Evolutionary conservation across 305 asterid genomes (phyloP).

Genomic region (Fraxinus floribunda): DNA sequence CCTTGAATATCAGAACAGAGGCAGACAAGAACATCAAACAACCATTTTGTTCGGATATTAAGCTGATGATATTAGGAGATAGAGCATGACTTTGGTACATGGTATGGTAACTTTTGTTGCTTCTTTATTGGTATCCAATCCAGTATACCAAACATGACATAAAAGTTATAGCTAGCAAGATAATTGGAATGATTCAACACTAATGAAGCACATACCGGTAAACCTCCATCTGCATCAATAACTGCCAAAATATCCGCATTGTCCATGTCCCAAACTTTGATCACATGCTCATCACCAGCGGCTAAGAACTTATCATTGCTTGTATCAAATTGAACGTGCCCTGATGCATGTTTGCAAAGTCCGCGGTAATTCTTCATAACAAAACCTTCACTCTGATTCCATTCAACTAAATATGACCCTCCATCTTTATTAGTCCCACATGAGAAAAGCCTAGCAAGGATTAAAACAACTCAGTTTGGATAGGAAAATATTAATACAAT

Average conservation of each 20-base stretch:
- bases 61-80: background rate
- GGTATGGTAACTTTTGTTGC: background rate
- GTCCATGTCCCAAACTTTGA: conserved; percentile 76
- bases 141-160: background rate
- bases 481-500: conserved; percentile 11
- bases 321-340: conserved; percentile 51
- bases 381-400: conserved; percentile 62
- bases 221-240: conserved; percentile 58
- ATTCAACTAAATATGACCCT: conserved; percentile 62
- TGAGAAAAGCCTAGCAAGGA: conserved; percentile 58
- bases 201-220: conserved; percentile 43
- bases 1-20: conserved; percentile 34
- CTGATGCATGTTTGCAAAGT: conserved; percentile 39
- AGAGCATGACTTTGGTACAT: background rate
- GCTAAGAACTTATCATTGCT: conserved; percentile 44
- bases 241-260: conserved; percentile 33
- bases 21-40: background rate
- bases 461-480: conserved; percentile 25
- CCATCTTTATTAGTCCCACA: conserved; percentile 65
- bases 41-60: background rate
- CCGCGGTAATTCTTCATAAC: conserved; percentile 51
- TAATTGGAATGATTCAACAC: background rate
- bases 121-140: background rate
- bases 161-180: conserved; percentile 2
- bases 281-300: conserved; percentile 60